A percentile compares a stretch with the other conserved stretches of the same genome.
Evolutionary conservation across 768 basidiomycete species (phyloP).

Genomic region (Coprinopsis marcescibilis): DNA sequence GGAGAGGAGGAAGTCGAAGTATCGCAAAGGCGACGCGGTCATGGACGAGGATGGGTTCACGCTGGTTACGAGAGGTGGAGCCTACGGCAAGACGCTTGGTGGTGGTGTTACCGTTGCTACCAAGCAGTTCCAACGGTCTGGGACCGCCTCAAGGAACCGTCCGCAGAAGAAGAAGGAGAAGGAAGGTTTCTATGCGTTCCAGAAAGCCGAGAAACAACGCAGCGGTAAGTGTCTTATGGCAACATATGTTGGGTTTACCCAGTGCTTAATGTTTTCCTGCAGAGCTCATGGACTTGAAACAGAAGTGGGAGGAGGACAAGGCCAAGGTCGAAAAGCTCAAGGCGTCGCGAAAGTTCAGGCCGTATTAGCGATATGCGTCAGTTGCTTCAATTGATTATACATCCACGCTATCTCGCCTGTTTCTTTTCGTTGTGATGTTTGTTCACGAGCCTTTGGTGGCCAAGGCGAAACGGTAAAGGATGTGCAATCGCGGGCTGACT

Average conservation of each 20-base stretch:
- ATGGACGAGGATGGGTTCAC: slow-evolving; percentile 96
- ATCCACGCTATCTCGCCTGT: no score
- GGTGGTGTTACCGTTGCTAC: slow-evolving; percentile 64
- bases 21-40: slow-evolving; percentile 79
- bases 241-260: slow-evolving; percentile 5
- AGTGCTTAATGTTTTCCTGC: slow-evolving; percentile 3
- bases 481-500: no score
- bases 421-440: no score
- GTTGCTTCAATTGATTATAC: no score
- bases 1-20: slow-evolving; percentile 56
- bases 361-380: slow-evolving; percentile 46
- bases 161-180: slow-evolving; percentile 63
- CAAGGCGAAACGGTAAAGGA: no score
- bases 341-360: slow-evolving; percentile 76
- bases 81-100: slow-evolving; percentile 83
- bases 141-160: slow-evolving; percentile 41
- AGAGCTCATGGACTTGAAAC: slow-evolving; percentile 73
- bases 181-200: slow-evolving; percentile 83
- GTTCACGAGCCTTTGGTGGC: no score
- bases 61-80: slow-evolving; percentile 86
- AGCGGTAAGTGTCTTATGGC: slow-evolving; percentile 45
- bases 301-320: slow-evolving; percentile 86
- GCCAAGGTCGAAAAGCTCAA: slow-evolving; percentile 77
- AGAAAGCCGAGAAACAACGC: slow-evolving; percentile 84
- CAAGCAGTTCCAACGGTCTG: slow-evolving; percentile 60